A percentile compares a stretch with the other conserved stretches of the same genome.
Conservation (phyloP, 352 stramenopile genomes). For the Phytophthora pisi region DNA sequence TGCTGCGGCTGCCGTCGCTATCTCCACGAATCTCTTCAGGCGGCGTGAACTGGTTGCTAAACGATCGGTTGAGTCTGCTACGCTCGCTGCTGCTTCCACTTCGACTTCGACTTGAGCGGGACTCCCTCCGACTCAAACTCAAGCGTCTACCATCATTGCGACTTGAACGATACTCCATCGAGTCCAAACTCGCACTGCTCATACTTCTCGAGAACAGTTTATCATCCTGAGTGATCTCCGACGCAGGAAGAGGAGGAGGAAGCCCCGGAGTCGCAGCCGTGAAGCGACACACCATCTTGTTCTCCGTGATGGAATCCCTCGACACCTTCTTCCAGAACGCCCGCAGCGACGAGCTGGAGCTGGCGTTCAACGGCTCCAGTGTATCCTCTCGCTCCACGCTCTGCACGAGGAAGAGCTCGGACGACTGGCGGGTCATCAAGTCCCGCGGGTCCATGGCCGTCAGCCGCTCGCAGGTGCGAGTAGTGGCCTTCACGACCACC, state of each 20-base stretch:
- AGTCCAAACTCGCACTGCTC: conserved; percentile 30
- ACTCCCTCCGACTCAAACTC: conserved; percentile 29
- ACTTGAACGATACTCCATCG: conserved; percentile 23
- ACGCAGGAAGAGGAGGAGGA: neutral
- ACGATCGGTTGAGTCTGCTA: conserved; percentile 9
- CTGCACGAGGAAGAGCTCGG: conserved; percentile 63
- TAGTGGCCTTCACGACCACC: conserved; percentile 51
- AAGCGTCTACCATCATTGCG: conserved; percentile 23
- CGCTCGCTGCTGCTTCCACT: conserved; percentile 15
- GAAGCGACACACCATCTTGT: conserved; percentile 75
- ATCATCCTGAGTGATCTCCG: conserved; percentile 15
- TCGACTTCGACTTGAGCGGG: conserved; percentile 18
- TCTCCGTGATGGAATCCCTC: conserved; percentile 58
- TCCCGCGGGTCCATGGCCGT: conserved; percentile 37
- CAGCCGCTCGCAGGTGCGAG: conserved; percentile 37
- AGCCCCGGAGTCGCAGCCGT: conserved; percentile 1
- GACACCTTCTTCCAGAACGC: conserved; percentile 68
- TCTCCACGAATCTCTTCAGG: conserved; percentile 17
- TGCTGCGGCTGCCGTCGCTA: conserved; percentile 7
- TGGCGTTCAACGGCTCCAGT: conserved; percentile 45
- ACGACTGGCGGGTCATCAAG: conserved; percentile 42
- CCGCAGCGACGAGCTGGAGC: conserved; percentile 40
- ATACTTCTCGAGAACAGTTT: conserved; percentile 21
- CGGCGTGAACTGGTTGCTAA: conserved; percentile 30
- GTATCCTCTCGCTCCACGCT: conserved; percentile 51